Evolutionary conservation across 345 rosid species (phyloP), one percentile per base, ranked within the genome.

Genomic region (Arabidopsis suecica): DNA sequence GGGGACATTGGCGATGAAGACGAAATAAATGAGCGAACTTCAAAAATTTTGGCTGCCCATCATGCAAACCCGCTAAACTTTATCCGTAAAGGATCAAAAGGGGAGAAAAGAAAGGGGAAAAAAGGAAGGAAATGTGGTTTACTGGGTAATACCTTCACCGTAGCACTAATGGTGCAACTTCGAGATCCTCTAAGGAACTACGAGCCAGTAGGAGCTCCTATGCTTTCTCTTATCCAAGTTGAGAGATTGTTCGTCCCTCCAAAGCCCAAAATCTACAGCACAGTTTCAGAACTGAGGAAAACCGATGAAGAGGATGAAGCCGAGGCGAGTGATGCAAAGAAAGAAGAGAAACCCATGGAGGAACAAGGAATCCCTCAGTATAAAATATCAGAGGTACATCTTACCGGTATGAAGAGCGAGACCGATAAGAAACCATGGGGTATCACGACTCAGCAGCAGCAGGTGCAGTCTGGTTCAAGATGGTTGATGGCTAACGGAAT

Each of bases 181-280:
- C 88, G 78, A 22, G 97, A 93, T 84, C 96, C 97, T 32, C 22
- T 88, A 22, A 84, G 98, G 62, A 83, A 91, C 81, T 87, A 91
- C 66, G 97, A 93, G 65, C 88, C 94, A 5, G 98, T 93, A 20
- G 98, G 98, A 63, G 84, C 93, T 16, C 97, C 98, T 16, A 93
- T 93, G 97, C 97, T 93, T 77, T 84, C 98, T 47, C 96, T 93
- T 49, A 83, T 89, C 82, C 98, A 93, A 79, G 98, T 93, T 7
- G 97, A 93, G 86, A 86, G 98, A 81, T 89, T 93, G 48, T 93
- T 88, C 40, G 81, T 91, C 63, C 94, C 97, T 45, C 94, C 96
- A 30, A 93, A 93, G 85, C 96, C 93, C 13, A 89, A 69, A 74
- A 86, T 93, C 70, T 91, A 84, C 77, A 69, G 86, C 60, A 82